Evolutionary conservation across 2,329 filamentous ascomycete genomes (phyloP).

Genomic region (Botrytis squamosa): DNA sequence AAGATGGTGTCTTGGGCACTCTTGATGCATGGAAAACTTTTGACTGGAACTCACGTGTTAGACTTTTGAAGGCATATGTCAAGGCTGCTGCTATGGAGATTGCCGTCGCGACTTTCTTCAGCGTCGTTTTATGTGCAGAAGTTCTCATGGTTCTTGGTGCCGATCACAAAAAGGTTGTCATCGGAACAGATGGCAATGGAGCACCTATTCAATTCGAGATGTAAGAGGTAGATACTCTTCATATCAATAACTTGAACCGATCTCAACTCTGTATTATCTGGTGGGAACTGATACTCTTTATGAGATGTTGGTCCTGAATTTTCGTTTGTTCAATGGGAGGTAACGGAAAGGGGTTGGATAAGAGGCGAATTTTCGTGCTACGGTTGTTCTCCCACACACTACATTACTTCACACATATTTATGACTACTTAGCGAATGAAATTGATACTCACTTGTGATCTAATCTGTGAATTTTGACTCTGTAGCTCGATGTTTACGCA

Average conservation of each 20-base stretch:
- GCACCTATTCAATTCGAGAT: neutral
- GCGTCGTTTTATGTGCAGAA: slow-evolving; percentile 52
- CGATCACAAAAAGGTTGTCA: slow-evolving; percentile 25
- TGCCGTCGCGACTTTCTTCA: slow-evolving; percentile 48
- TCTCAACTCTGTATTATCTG: neutral
- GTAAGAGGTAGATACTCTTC: neutral
- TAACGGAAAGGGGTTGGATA: neutral
- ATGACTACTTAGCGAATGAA: neutral
- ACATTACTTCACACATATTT: neutral
- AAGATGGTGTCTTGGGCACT: slow-evolving; percentile 68
- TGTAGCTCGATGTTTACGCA: neutral
- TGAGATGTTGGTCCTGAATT: neutral
- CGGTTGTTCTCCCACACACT: neutral
- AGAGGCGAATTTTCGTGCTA: neutral
- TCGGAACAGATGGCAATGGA: neutral
- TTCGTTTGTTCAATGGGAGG: neutral
- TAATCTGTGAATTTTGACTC: neutral
- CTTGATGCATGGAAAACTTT: slow-evolving; percentile 79
- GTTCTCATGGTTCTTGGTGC: slow-evolving; percentile 48
- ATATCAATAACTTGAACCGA: neutral
- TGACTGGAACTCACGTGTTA: slow-evolving; percentile 66
- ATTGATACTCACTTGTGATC: neutral
- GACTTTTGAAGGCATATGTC: slow-evolving; percentile 71
- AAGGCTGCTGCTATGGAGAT: slow-evolving; percentile 65
- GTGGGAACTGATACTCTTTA: neutral